Percentiles rank a stretch among this genome's conserved stretches.
Evolutionary conservation across 176 grass and related monocot genomes (phyloP).

Genomic region (Oryza meridionalis): DNA sequence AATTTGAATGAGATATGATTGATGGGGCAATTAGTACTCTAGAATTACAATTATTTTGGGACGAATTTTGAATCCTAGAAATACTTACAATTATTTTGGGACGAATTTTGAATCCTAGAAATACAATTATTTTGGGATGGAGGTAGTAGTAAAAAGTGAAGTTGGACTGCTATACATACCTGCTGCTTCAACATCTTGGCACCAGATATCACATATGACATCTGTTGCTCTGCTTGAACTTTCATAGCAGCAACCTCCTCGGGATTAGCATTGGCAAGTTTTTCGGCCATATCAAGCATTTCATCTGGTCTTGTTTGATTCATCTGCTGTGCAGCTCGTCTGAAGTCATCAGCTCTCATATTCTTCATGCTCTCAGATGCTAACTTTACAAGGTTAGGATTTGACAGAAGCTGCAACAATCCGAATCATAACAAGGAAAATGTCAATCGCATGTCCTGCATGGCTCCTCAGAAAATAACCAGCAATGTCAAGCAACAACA

Average conservation of each 20-base stretch:
- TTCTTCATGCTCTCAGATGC: conserved; percentile 95
- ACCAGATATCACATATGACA: conserved; percentile 70
- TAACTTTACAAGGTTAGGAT: conserved; percentile 77
- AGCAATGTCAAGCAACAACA: neutral
- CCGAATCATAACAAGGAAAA: conserved; percentile 8
- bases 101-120: too few relatives aligned
- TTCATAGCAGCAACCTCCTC: conserved; percentile 93
- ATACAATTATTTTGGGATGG: too few relatives aligned
- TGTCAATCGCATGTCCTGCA: neutral
- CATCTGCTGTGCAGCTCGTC: conserved; percentile 80
- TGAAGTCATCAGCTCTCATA: conserved; percentile 81
- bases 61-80: too few relatives aligned
- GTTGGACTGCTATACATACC: conserved; percentile 45
- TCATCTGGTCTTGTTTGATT: conserved; percentile 79
- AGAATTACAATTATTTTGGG: too few relatives aligned
- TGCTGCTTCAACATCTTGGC: conserved; percentile 87
- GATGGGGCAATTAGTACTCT: too few relatives aligned
- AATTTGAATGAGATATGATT: too few relatives aligned
- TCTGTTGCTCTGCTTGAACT: conserved; percentile 78
- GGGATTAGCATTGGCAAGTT: conserved; percentile 73
- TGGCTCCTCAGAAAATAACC: neutral
- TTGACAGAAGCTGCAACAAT: conserved; percentile 83
- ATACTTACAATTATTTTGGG: too few relatives aligned
- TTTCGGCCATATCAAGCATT: conserved; percentile 83
- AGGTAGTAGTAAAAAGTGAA: neutral